A percentile compares a stretch with the other conserved stretches of the same genome.
These are phyloP conservation scores for Stemphylium beticola DNA, from an alignment of 2,329 filamentous ascomycete species.

Conservation along the genomic window DNA sequence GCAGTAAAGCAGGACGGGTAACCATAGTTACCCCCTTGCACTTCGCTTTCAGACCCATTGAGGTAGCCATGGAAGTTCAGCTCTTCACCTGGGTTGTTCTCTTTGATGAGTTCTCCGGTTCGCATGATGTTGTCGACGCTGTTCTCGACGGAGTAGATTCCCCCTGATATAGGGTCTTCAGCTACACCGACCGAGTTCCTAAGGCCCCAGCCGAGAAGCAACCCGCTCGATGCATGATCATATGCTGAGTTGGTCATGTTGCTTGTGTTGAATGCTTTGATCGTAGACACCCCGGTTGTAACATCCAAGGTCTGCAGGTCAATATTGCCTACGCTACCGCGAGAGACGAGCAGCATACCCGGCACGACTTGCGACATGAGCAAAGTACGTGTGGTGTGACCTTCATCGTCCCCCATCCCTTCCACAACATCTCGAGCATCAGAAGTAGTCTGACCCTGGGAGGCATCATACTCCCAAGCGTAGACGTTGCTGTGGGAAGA, in stretches of 20 bases:
- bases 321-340: constrained; percentile 69
- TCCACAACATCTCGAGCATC: constrained; percentile 61
- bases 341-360: constrained; percentile 67
- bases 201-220: constrained; percentile 69
- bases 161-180: constrained; percentile 63
- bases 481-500: constrained; percentile 66
- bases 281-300: constrained; percentile 67
- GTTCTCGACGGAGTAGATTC: constrained; percentile 70
- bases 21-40: constrained; percentile 66
- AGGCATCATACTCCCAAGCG: constrained; percentile 69
- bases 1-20: constrained; percentile 74
- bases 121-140: constrained; percentile 69
- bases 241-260: constrained; percentile 51
- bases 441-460: constrained; percentile 54
- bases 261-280: constrained; percentile 66
- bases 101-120: constrained; percentile 65
- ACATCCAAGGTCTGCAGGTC: constrained; percentile 61
- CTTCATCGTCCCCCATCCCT: constrained; percentile 64
- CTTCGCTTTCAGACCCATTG: constrained; percentile 52
- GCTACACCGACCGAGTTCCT: constrained; percentile 74
- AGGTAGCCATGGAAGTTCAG: constrained; percentile 74
- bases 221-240: constrained; percentile 59
- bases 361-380: constrained; percentile 63
- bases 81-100: constrained; percentile 75
- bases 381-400: constrained; percentile 71